Evolutionary conservation across 169 alveolate genomes (phyloP).

Genomic region (Cryptosporidium parvum): DNA sequence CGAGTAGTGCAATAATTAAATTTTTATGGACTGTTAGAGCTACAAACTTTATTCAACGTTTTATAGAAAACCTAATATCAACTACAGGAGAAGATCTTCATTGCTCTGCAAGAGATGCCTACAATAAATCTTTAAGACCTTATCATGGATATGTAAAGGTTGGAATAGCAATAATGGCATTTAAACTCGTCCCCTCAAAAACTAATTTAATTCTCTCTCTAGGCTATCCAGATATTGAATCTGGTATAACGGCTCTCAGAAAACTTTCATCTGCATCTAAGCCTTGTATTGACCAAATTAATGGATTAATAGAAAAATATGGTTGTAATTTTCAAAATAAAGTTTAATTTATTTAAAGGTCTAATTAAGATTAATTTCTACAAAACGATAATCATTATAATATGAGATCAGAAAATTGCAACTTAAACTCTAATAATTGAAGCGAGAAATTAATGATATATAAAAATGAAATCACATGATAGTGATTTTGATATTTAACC

Average conservation of each 20-base stretch:
- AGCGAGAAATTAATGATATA: not conserved
- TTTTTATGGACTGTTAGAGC: constrained; percentile 67
- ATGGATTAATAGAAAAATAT: constrained; percentile 19
- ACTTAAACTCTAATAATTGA: not conserved
- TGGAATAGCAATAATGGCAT: constrained; percentile 60
- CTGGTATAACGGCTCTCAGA: constrained; percentile 3
- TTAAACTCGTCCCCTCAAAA: constrained; percentile 15
- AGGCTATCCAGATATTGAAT: constrained; percentile 32
- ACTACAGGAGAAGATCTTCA: constrained; percentile 8
- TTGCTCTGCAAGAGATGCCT: constrained; percentile 31
- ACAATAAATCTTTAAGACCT: constrained; percentile 43
- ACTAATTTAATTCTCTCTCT: constrained; percentile 24
- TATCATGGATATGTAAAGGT: constrained; percentile 61
- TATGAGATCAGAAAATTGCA: not conserved
- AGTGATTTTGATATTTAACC: not conserved
- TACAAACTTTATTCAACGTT: constrained; percentile 24
- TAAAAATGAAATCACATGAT: not conserved
- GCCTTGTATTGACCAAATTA: constrained; percentile 62
- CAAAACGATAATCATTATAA: not conserved
- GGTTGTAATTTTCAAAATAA: constrained; percentile 37
- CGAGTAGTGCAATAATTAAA: constrained; percentile 36
- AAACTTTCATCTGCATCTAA: constrained; percentile 16
- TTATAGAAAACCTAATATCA: constrained; percentile 37
- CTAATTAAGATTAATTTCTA: not conserved
- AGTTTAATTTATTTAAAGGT: not conserved